Conservation (phyloP, 1,284 basidiomycete species). For the Rhizopogon hawkerae region DNA sequence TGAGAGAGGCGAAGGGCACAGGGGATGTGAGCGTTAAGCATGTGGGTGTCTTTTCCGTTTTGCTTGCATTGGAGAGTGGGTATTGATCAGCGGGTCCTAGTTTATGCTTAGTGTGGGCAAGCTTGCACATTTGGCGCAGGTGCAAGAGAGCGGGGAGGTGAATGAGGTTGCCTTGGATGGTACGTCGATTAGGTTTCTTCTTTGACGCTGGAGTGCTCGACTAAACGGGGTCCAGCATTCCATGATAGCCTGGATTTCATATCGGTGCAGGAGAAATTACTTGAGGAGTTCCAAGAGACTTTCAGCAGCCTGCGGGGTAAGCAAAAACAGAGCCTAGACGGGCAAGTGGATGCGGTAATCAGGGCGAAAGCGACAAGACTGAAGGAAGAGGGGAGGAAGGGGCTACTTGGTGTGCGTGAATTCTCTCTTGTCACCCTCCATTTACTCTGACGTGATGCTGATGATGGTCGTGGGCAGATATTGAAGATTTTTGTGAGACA, state of each 20-base stretch:
- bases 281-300: constrained; percentile 48
- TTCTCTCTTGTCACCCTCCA: background rate
- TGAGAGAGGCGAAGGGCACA: constrained; percentile 51
- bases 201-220: background rate
- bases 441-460: background rate
- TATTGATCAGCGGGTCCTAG: constrained; percentile 33
- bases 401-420: constrained; percentile 35
- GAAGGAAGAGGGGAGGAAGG: constrained; percentile 32
- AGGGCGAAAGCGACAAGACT: constrained; percentile 46
- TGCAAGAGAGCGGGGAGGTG: constrained; percentile 43
- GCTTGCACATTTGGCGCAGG: constrained; percentile 71
- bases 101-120: constrained; percentile 89
- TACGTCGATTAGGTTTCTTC: constrained; percentile 18
- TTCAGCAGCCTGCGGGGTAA: constrained; percentile 42
- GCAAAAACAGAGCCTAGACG: constrained; percentile 59
- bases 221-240: constrained; percentile 39
- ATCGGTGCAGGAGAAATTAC: constrained; percentile 58
- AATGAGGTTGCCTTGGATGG: constrained; percentile 50
- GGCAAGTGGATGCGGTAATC: constrained; percentile 54
- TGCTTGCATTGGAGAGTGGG: background rate
- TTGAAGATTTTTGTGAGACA: constrained; percentile 59
- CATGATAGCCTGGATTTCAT: constrained; percentile 70
- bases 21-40: constrained; percentile 62
- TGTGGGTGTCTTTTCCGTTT: constrained; percentile 36
- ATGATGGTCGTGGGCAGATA: constrained; percentile 31